Conservation (phyloP, 2,329 filamentous ascomycete species). For the Blumeriella jaapii region DNA sequence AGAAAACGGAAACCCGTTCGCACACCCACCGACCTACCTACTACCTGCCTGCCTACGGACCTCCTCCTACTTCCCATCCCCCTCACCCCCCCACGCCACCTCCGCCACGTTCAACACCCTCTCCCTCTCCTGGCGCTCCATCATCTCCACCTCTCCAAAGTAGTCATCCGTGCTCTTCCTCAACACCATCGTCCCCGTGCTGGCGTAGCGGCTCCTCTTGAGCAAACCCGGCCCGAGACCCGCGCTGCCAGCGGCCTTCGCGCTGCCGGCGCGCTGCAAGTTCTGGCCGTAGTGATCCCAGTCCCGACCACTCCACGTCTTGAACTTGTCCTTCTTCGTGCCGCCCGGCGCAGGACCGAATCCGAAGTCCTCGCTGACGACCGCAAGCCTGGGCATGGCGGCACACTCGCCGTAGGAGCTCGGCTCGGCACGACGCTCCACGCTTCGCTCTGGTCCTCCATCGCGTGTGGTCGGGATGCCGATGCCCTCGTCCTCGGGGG, state of each 20-base stretch:
- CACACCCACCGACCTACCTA: no score
- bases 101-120: conserved; percentile 14
- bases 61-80: no score
- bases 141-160: conserved; percentile 11
- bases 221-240: not conserved
- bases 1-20: no score
- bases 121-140: conserved; percentile 15
- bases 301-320: conserved; percentile 24
- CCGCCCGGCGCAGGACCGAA: not conserved
- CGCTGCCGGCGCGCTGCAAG: not conserved
- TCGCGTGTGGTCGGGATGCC: no score
- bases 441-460: no score
- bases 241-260: not conserved
- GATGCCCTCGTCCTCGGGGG: no score
- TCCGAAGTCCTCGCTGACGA: not conserved
- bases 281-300: conserved; percentile 16
- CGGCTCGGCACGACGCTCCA: no score
- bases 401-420: no score
- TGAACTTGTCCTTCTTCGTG: conserved; percentile 15
- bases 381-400: no score
- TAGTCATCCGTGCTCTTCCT: conserved; percentile 20
- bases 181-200: conserved; percentile 11
- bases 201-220: conserved; percentile 7
- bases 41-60: no score
- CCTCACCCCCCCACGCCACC: conserved; percentile 10